Evolutionary conservation across 768 basidiomycete species (phyloP), one percentile per base, ranked within the genome.

Genomic region (Rhizopogon rudus): DNA sequence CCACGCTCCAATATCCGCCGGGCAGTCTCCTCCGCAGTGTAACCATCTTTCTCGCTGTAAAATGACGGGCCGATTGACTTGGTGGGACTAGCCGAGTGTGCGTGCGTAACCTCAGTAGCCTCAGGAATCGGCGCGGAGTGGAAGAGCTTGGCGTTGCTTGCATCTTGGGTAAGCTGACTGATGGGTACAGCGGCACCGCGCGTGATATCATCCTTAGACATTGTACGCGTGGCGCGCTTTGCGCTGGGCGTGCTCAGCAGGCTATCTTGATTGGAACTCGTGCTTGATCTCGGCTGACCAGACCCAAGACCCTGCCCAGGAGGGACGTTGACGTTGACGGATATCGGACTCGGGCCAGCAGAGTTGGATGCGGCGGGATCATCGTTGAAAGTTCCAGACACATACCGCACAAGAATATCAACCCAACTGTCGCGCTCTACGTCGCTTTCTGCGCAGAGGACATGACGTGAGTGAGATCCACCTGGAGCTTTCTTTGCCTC

Each of bases 401-500:
- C 90, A 69, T 94, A 93, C 43, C 88, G 82, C 53, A 97, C 93
- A 51, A 99, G 84, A 57, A 92, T 86, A 55, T 92, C 87, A 28
- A 99, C 94, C 97, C 97, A 99, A 54, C 77, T 81, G 67, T 99
- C 97, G 44, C 97, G 81, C 66, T 96, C 94, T 43, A 79, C 74
- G 71, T 99, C 97, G 66, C 92, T 97, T 72, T 97, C 93, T 0
- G 97, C 97, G 65, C 97, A 98, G 4, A 99, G 76, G 40, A 99
- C 95, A 66, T 98, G 96, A 16, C 92, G 83, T 31, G 88, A 77
- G 63, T 82, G 83, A 46, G 82, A 78, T 16, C 84, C 86, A 35
- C 81, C 81, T 2, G 87, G 83, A 2, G 79, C 83, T 59, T 82
- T 88, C 71, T 84, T 90, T 17, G 84, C 84, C 69, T 97, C 95